Conservation (phyloP, 2,329 filamentous ascomycete species). For the Trichoderma hamatum region DNA sequence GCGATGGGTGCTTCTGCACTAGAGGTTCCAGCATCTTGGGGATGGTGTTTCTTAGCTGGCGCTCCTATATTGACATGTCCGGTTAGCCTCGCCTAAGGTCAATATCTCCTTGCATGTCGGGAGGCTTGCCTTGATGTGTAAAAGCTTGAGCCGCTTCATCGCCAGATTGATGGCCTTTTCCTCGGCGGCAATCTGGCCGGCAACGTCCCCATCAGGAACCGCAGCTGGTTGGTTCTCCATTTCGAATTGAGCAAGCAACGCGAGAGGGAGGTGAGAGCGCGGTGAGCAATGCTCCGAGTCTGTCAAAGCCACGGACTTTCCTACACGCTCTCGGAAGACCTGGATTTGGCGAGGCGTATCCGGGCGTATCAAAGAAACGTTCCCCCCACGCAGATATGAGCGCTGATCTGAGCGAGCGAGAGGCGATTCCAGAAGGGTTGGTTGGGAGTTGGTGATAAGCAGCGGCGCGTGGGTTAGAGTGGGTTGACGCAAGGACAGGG, state of each 20-base stretch:
- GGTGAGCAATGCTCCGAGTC: neutral
- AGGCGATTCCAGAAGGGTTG: conserved; percentile 25
- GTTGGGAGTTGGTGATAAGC: conserved; percentile 18
- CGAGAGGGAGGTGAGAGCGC: neutral
- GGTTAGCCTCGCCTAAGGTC: conserved; percentile 29
- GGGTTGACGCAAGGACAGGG: neutral
- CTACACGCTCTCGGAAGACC: too few relatives aligned
- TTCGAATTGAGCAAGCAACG: neutral
- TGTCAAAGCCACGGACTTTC: neutral
- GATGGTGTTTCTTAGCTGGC: conserved; percentile 43
- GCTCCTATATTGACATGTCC: conserved; percentile 35
- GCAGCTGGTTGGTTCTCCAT: conserved; percentile 30
- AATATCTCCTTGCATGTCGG: neutral
- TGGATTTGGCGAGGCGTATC: neutral
- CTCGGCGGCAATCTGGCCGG: conserved; percentile 44
- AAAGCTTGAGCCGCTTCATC: conserved; percentile 54
- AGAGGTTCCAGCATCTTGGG: conserved; percentile 52
- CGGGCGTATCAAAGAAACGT: neutral
- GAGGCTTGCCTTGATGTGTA: conserved; percentile 56
- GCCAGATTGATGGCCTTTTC: conserved; percentile 55
- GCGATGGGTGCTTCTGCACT: conserved; percentile 51
- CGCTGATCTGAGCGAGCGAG: conserved; percentile 21
- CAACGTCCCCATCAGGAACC: conserved; percentile 31
- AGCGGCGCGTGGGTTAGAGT: conserved; percentile 14
- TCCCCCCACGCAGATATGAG: conserved; percentile 16